phyloP scores from a whole-genome alignment of 163 green algal genomes.

The Prototheca cutis region DNA sequence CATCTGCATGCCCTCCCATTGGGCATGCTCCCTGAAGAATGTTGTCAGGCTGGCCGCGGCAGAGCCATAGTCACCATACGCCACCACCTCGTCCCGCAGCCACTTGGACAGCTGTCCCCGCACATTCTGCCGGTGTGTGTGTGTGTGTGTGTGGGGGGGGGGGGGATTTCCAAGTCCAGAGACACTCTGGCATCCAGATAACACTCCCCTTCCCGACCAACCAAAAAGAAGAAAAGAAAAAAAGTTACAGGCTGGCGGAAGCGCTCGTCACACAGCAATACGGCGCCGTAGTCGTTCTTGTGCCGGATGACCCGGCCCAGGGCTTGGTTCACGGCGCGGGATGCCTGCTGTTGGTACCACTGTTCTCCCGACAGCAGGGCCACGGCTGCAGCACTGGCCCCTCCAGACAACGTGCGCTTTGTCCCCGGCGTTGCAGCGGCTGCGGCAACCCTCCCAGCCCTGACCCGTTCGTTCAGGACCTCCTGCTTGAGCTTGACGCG shows the following conservation, averaged over 20 bases:
- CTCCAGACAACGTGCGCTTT: too few species aligned
- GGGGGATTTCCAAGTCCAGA: too few species aligned
- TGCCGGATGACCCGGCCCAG: conserved; percentile 86
- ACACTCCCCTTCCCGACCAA: too few species aligned
- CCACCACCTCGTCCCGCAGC: conserved; percentile 50
- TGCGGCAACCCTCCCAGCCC: too few species aligned
- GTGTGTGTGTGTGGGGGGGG: too few species aligned
- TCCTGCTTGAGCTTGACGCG: conserved; percentile 19
- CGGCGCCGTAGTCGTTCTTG: conserved; percentile 75
- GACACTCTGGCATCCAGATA: too few species aligned
- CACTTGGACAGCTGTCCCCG: conserved; percentile 61
- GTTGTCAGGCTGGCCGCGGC: conserved; percentile 48
- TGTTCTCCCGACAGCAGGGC: not conserved
- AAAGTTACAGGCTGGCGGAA: too few species aligned
- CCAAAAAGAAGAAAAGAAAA: too few species aligned
- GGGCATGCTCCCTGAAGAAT: too few species aligned
- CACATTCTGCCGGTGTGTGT: conserved; percentile 9
- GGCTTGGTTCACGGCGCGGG: conserved; percentile 79
- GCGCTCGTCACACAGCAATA: conserved; percentile 77
- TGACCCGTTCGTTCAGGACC: conserved; percentile 10
- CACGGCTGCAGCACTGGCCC: too few species aligned
- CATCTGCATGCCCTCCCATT: too few species aligned
- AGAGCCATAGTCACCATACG: conserved; percentile 51
- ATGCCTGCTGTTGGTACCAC: conserved; percentile 76
- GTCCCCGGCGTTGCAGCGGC: too few species aligned